phyloP scores from a whole-genome alignment of 2,329 filamentous ascomycete species.

The Calonectria pseudoreteaudii region DNA sequence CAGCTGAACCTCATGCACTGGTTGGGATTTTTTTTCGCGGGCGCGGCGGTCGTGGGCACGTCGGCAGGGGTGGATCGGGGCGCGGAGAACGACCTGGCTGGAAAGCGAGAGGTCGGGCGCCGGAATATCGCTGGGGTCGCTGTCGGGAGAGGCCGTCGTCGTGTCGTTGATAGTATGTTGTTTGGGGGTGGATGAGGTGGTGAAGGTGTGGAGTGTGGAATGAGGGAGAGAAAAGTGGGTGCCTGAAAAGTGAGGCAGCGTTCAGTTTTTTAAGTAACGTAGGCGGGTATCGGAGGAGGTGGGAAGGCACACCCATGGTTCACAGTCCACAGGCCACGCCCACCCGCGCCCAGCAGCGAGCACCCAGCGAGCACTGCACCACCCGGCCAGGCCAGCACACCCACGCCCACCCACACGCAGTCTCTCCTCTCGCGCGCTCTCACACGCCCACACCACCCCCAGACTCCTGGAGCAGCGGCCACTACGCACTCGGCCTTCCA shows the following conservation, averaged over 20 bases:
- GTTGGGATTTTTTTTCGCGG: conserved; percentile 42
- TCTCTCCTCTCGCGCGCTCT: neutral
- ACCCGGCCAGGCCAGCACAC: neutral
- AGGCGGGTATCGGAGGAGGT: conserved; percentile 14
- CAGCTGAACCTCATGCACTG: conserved; percentile 48
- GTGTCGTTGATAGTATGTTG: conserved; percentile 44
- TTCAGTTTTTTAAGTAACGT: neutral
- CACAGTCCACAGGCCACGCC: neutral
- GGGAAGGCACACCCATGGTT: neutral
- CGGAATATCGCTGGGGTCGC: conserved; percentile 41
- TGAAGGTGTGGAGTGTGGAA: conserved; percentile 45
- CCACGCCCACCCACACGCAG: neutral
- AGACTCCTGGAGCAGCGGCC: neutral
- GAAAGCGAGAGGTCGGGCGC: conserved; percentile 37
- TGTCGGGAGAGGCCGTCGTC: conserved; percentile 37
- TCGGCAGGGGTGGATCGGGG: conserved; percentile 19
- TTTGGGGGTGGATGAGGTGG: conserved; percentile 44
- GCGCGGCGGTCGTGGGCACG: conserved; percentile 31
- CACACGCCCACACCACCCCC: neutral
- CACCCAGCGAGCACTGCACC: neutral
- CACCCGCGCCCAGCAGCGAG: neutral
- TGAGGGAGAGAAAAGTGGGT: conserved; percentile 41
- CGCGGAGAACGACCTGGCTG: conserved; percentile 27
- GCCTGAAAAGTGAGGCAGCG: conserved; percentile 50
- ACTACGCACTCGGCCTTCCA: neutral